phyloP scores from a whole-genome alignment of 208 protist genomes.

The Acanthamoeba castellanii region DNA sequence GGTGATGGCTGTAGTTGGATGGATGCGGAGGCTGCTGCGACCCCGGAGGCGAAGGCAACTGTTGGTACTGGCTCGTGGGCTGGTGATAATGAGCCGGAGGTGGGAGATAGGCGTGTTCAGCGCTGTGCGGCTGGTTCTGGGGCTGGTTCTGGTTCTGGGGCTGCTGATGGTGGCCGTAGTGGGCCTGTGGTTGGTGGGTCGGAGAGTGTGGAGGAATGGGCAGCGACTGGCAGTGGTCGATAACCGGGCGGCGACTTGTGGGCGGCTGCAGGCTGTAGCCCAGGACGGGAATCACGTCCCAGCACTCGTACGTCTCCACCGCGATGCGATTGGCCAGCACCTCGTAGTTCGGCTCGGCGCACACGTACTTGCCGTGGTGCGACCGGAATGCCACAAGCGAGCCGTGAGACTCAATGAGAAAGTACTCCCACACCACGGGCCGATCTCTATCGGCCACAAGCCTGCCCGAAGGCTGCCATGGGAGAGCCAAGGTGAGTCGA shows the following conservation, averaged over 20 bases:
- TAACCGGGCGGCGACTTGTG: not conserved
- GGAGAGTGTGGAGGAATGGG: not conserved
- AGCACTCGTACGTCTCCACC: not conserved
- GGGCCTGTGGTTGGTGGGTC: not conserved
- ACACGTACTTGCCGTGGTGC: constrained; percentile 71
- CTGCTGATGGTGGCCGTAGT: not conserved
- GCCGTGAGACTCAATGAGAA: not conserved
- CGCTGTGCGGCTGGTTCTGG: too few relatives aligned
- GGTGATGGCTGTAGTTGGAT: too few relatives aligned
- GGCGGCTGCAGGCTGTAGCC: not conserved
- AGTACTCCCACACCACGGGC: not conserved
- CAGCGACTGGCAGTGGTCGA: not conserved
- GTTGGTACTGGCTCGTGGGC: too few relatives aligned
- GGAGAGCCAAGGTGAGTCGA: not conserved
- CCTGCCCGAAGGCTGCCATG: not conserved
- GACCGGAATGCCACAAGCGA: not conserved
- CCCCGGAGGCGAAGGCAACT: too few relatives aligned
- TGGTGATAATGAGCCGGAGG: too few relatives aligned
- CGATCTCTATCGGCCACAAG: not conserved
- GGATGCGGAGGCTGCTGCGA: too few relatives aligned
- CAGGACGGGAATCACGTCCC: constrained; percentile 9
- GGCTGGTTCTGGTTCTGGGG: not conserved
- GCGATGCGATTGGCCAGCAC: constrained; percentile 60
- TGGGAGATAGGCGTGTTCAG: too few relatives aligned
- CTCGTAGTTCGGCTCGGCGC: constrained; percentile 43